These are phyloP conservation scores for Camellia japonica DNA, from an alignment of 148 eudicot species.

Conservation along the genomic window DNA sequence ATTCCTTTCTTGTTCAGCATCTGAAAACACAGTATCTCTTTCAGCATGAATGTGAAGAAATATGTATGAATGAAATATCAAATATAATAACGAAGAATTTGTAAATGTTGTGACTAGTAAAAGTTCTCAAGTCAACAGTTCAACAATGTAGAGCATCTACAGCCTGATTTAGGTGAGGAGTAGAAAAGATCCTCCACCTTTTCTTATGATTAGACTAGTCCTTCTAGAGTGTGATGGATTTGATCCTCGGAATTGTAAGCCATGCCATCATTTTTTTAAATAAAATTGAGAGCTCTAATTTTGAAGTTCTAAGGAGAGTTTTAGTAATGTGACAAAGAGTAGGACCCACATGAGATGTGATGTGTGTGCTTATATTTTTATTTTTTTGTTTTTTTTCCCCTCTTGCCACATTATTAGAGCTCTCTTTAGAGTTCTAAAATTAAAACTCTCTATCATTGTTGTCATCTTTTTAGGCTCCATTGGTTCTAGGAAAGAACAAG, in stretches of 20 bases:
- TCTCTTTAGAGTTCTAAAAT: no score
- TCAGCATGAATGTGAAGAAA: background rate
- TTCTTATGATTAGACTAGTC: background rate
- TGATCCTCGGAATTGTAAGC: background rate
- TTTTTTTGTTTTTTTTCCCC: no score
- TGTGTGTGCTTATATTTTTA: no score
- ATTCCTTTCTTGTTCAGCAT: background rate
- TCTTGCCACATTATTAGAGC: no score
- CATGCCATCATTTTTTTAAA: no score
- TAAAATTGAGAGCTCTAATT: no score
- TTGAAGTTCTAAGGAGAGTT: no score
- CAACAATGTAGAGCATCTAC: background rate
- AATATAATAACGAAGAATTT: background rate
- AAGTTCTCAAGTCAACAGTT: background rate
- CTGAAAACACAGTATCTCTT: background rate
- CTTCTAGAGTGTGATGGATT: background rate
- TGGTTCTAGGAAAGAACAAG: background rate
- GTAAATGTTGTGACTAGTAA: background rate
- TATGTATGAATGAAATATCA: background rate
- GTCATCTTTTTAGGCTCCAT: background rate
- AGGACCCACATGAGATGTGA: no score
- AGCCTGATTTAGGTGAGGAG: background rate
- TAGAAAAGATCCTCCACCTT: background rate
- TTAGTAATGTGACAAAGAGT: no score
- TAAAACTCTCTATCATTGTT: no score